Conservation (phyloP, 2,329 filamentous ascomycete species). For the Cucurbitaria berberidis region DNA sequence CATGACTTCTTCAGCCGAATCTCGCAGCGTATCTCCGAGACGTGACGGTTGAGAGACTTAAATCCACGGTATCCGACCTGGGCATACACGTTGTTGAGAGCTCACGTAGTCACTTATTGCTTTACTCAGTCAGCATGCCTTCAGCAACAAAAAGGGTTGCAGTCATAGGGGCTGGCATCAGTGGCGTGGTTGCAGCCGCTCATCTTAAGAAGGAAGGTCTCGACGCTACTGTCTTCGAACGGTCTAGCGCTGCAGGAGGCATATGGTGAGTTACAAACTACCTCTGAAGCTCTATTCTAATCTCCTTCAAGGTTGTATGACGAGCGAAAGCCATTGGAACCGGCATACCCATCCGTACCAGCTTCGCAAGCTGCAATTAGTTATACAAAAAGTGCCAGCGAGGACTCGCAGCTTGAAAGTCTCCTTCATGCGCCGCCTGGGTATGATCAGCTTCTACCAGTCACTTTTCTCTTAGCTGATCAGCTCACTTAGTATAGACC, state of each 20-base stretch:
- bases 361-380: constrained; percentile 27
- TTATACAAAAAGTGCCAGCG: constrained; percentile 18
- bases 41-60: neutral
- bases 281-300: neutral
- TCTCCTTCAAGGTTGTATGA: constrained; percentile 53
- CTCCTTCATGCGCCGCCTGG: constrained; percentile 59
- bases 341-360: constrained; percentile 51
- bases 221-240: constrained; percentile 62
- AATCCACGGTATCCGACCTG: neutral
- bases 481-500: constrained; percentile 46
- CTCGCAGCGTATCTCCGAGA: neutral
- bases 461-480: neutral
- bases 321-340: constrained; percentile 56
- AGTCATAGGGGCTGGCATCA: constrained; percentile 48
- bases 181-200: constrained; percentile 45
- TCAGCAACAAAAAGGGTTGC: constrained; percentile 32
- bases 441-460: constrained; percentile 26
- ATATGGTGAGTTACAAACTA: constrained; percentile 55
- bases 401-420: constrained; percentile 17
- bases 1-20: neutral
- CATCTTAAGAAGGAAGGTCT: constrained; percentile 44
- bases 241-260: constrained; percentile 59
- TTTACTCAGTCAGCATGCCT: constrained; percentile 15
- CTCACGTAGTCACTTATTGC: neutral
- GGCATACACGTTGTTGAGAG: neutral